These are phyloP conservation scores for Sinapis alba DNA, from an alignment of 441 rosid species.

Conservation along the genomic window DNA sequence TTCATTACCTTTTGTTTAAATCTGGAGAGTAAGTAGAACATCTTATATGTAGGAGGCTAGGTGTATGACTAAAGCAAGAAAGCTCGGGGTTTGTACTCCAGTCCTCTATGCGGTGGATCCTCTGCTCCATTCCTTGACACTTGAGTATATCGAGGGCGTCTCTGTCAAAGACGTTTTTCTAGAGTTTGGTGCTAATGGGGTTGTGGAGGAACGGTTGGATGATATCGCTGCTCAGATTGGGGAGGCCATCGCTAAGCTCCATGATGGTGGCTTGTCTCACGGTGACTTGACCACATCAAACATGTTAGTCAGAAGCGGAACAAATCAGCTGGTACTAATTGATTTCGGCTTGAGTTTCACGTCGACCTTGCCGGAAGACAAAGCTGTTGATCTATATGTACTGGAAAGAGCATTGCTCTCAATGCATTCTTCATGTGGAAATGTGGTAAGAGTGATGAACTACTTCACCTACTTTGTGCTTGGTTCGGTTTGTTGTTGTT, in stretches of 20 bases:
- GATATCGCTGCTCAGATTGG: constrained; percentile 88
- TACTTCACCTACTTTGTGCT: background rate
- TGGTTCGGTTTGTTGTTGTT: background rate
- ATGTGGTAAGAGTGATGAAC: constrained; percentile 68
- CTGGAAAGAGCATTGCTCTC: constrained; percentile 92
- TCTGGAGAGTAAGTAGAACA: background rate
- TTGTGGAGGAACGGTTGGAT: constrained; percentile 60
- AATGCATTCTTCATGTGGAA: constrained; percentile 94
- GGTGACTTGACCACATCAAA: constrained; percentile 98
- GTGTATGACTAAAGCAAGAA: constrained; percentile 91
- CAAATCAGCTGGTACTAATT: constrained; percentile 80
- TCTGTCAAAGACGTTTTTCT: constrained; percentile 75
- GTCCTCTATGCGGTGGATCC: constrained; percentile 78
- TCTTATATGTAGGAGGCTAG: constrained; percentile 70
- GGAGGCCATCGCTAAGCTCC: constrained; percentile 78
- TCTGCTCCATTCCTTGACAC: constrained; percentile 63
- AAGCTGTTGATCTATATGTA: constrained; percentile 92
- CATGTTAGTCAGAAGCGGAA: constrained; percentile 67
- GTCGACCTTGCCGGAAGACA: constrained; percentile 91
- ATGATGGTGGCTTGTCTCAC: constrained; percentile 93
- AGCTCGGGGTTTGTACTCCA: constrained; percentile 82
- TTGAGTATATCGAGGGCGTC: constrained; percentile 78
- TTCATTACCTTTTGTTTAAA: constrained; percentile 31
- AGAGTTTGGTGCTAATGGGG: constrained; percentile 66
- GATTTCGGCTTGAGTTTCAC: constrained; percentile 97